Base-by-base conservation (phyloP, 345 rosid species). In the Reutealis trisperma region DNA sequence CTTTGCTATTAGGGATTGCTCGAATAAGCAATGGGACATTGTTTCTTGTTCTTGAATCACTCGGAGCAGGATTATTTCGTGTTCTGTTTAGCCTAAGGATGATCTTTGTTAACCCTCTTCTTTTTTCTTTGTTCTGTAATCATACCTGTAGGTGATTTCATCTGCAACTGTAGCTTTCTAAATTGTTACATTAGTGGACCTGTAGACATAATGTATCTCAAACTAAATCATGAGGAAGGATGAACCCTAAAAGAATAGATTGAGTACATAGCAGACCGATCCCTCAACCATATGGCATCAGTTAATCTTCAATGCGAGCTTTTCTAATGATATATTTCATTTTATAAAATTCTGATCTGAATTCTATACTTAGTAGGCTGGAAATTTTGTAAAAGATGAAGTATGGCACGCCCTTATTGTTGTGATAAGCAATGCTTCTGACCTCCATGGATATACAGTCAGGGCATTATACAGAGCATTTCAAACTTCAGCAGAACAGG, bases 311-410 rank as follows among this genome's bases (percentile, higher is more conserved):
- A 24, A 37, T 45, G 32, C 49, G 8, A 2, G 25, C 42, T 25
- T 73, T 68, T 72, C 25, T 47, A 52, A 8, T 57, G 44, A 65
- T 72, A 21, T 52, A 22, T 32, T 74, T 72, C 27, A 2, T n/a
- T 15, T 32, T n/a, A 41, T 44, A 32, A 64, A 54, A 12, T 80
- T 66, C 64, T 80, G 45, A 80, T 65, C 42, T 57, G 47, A 55
- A 25, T 72, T 22, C 61, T 44, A 47, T 81, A 87, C 85, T 80
- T 89, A 77, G 88, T 84, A 96, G 99, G 97, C 99, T 89, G 98
- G 99, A 86, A 91, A 89, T 83, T 92, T 92, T 85, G 98, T 96
- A 70, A 96, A 94, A 84, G 97, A 92, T 90, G 99, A 96, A 83
- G 98, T 94, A 37, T 96, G 99, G 94, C 92, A 94, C 86, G 95